Base-by-base conservation (phyloP, 75 land plant species). In the Sequoiadendron giganteum region DNA sequence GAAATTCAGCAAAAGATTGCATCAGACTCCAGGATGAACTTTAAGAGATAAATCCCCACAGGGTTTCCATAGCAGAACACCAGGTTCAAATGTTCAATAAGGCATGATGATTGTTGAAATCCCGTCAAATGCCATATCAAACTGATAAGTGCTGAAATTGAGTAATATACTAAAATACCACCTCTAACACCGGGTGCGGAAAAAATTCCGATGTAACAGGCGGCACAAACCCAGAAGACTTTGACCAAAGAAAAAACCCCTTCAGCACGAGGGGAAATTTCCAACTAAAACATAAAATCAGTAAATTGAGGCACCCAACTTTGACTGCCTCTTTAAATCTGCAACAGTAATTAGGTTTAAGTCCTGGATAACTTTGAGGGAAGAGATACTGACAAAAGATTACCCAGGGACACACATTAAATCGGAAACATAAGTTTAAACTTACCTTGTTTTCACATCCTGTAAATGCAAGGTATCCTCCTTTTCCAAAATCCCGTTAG, bases 381-480 rank as follows among this genome's bases (percentile, higher is more conserved):
- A 52, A 52, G 55, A 52, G 14, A 52, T 13, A 7, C 11, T 13
- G 2, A 52, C 16, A 52, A 52, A 52, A 13, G 55, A 52, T 52
- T 52, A 52, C 55, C 14, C 55, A 2, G 13, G 1, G 13, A 11
- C 1, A 52, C 15, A 28, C n/a, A 21, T 68, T 28, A 47, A n/a
- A 38, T 43, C 42, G 47, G 48, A 30, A 47, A 47, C 55, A 47
- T 25, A n/a, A 47, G 48, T 7, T 48, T 30, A 10, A 14, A 47
- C 48, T 28, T 32, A 96, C 96, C 95, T 92, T 36, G 92, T 88
- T 30, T 83, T 86, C 65, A 85, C 90, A 85, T 95, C 95, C 86
- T 92, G 89, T 56, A 95, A 88, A 85, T 87, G 89, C 52, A 95
- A 90, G 21, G 92, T 75, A 76, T 92, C 94, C 76, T 93, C 97